phyloP scores from a whole-genome alignment of 257 asterid genomes.

The Ilex aquifolium region DNA sequence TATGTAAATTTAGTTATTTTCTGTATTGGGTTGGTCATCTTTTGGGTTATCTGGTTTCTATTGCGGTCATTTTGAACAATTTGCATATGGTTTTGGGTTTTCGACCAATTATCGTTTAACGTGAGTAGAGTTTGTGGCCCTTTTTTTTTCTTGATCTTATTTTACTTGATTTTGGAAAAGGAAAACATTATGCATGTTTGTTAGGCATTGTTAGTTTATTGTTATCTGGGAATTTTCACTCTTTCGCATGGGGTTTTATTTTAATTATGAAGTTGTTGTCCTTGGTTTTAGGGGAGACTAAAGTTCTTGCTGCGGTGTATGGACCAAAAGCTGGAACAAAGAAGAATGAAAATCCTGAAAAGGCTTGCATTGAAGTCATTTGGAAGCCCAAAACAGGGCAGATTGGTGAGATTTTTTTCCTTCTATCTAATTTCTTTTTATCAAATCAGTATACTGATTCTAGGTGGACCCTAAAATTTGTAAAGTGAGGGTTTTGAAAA shows the following conservation, averaged over 20 bases:
- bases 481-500: not conserved
- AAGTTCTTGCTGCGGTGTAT: constrained; percentile 88
- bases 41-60: constrained; percentile 17
- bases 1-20: not conserved
- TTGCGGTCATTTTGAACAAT: constrained; percentile 22
- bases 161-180: not conserved
- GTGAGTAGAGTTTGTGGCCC: not conserved
- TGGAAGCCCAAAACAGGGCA: constrained; percentile 94
- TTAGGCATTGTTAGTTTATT: too few species aligned
- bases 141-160: not conserved
- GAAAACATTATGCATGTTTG: not conserved
- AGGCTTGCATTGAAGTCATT: constrained; percentile 78
- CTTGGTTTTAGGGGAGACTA: constrained; percentile 61
- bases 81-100: too few species aligned
- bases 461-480: not conserved
- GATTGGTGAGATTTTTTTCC: constrained; percentile 40
- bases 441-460: not conserved
- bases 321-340: constrained; percentile 95
- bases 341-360: constrained; percentile 94
- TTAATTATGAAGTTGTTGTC: not conserved
- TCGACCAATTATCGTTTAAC: too few species aligned
- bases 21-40: not conserved
- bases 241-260: not conserved
- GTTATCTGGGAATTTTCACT: not conserved
- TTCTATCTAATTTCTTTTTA: too few species aligned